These are phyloP conservation scores for Backusella liffmaniae DNA, from an alignment of 192 early-diverging fungal genomes.

Conservation along the genomic window DNA sequence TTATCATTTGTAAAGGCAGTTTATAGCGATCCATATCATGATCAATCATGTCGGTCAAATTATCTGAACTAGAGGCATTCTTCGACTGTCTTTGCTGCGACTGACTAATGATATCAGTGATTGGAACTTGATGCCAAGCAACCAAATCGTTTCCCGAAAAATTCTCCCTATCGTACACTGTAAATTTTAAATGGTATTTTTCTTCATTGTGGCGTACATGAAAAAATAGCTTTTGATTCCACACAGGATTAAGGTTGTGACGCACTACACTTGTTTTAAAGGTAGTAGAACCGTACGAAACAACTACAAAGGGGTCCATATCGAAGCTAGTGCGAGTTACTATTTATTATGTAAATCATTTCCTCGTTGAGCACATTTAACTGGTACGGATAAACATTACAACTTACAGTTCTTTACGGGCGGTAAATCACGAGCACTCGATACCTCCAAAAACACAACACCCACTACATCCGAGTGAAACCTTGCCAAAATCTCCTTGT, in stretches of 20 bases:
- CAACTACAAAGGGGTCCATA: conserved; percentile 81
- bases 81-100: not conserved
- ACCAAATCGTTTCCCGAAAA: conserved; percentile 67
- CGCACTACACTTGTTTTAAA: conserved; percentile 65
- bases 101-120: conserved; percentile 50
- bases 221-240: conserved; percentile 75
- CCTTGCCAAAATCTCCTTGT: conserved; percentile 9
- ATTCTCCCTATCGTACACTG: conserved; percentile 76
- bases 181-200: conserved; percentile 49
- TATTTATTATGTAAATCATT: not conserved
- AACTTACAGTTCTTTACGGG: conserved; percentile 30
- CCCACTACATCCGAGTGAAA: conserved; percentile 38
- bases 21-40: conserved; percentile 46
- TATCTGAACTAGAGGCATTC: not conserved
- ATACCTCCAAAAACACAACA: conserved; percentile 50
- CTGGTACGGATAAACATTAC: not conserved
- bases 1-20: conserved; percentile 39
- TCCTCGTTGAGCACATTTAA: not conserved
- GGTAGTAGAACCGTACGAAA: conserved; percentile 67
- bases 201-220: conserved; percentile 45
- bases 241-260: conserved; percentile 68
- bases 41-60: conserved; percentile 10
- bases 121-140: conserved; percentile 43
- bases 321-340: conserved; percentile 61
- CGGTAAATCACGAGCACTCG: conserved; percentile 50